A percentile compares a stretch with the other conserved stretches of the same genome.
These are phyloP conservation scores for Umbelopsis sp. DNA, from an alignment of 192 early-diverging fungal species.

Conservation along the genomic window DNA sequence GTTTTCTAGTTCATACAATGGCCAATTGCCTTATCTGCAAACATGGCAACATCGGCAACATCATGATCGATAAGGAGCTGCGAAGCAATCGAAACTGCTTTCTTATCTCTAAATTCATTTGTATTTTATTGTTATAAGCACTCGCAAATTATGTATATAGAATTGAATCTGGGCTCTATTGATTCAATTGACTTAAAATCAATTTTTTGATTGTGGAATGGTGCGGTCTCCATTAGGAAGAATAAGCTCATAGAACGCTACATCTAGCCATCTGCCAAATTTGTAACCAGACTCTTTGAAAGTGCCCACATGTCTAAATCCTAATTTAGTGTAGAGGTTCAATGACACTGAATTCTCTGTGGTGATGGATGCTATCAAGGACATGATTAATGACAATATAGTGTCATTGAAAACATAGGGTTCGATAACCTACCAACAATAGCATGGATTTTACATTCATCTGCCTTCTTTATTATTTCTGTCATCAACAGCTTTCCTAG, in stretches of 20 bases:
- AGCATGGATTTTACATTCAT: slow-evolving; percentile 43
- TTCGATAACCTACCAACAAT: slow-evolving; percentile 48
- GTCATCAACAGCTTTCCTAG: slow-evolving; percentile 41
- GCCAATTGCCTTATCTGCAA: not conserved
- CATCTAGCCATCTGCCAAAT: slow-evolving; percentile 57
- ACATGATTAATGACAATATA: not conserved
- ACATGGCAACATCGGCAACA: not conserved
- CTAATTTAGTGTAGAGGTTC: slow-evolving; percentile 39
- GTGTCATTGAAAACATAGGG: not conserved
- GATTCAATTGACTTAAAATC: not conserved
- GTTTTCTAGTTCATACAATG: too few relatives aligned
- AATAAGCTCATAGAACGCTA: slow-evolving; percentile 49
- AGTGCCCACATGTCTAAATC: slow-evolving; percentile 50
- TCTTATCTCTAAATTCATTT: too few relatives aligned
- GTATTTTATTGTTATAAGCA: not conserved
- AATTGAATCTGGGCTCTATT: not conserved
- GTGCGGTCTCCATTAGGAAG: slow-evolving; percentile 22
- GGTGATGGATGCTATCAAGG: slow-evolving; percentile 47
- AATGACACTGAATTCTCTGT: slow-evolving; percentile 46
- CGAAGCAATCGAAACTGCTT: too few relatives aligned
- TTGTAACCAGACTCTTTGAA: slow-evolving; percentile 59
- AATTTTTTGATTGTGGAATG: not conserved
- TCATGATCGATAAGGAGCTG: too few relatives aligned
- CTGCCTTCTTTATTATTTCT: slow-evolving; percentile 44
- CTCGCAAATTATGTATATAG: not conserved